Base-by-base conservation (phyloP, 1,139 yeast genomes). In the Hanseniaspora uvarum region DNA sequence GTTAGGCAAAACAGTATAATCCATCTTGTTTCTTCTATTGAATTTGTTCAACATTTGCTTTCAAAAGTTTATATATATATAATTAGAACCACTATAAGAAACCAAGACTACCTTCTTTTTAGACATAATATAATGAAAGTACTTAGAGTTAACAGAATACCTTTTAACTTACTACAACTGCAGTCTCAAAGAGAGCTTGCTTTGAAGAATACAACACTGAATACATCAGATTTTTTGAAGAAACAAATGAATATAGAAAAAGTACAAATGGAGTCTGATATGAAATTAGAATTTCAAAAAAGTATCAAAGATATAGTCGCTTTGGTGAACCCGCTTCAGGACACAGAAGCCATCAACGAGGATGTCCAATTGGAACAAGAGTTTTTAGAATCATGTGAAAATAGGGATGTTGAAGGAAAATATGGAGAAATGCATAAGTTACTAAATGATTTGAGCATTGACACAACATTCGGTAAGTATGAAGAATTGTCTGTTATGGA, bases 211-310 rank as follows among this genome's bases (percentile, higher is more conserved):
- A 18, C 24, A 14, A 28, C 46, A 11, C 12, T 28, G 2, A 44
- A 43, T 11, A 30, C 36, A 6, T 41, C 46, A 28, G 53, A 43
- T 14, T 24, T 26, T 4, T 4, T 50, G 26, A 37, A 50, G 28
- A 44, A 44, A 21, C 53, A 50, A 30, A 50, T 50, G 30, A 26
- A 18, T n/a, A 19, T 50, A 16, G 53, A 50, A 44, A 50, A 50
- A 14, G 46, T 43, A 11, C 49, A 50, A 19, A 50, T 50, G 53
- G 53, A 50, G 23, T 50, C 53, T n/a, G 53, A 50, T 28, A 23
- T 50, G 23, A 50, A 50, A 44, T 14, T 50, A 10, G 53, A 50
- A 16, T 44, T 50, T 18, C 53, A 50, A 23, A 50, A 50, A 24
- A 43, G 48, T 21, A 36, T 50, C 3, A 50, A 44, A 18, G 53